A percentile compares a stretch with the other conserved stretches of the same genome.
phyloP scores from a whole-genome alignment of 768 basidiomycete species.

The Chalciporus sphaerocephalus region DNA sequence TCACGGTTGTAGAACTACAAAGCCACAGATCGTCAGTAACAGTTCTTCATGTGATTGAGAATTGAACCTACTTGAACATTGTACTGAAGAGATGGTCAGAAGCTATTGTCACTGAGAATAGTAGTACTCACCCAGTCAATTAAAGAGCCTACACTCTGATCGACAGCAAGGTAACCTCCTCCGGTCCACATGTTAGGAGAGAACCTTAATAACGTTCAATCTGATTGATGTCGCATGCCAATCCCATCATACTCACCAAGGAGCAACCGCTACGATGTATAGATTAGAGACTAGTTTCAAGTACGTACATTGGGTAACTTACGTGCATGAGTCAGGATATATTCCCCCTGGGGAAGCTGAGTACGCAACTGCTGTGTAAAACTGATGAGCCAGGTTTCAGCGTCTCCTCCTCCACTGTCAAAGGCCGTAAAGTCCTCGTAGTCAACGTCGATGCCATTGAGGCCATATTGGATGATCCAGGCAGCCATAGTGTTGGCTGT shows the following conservation, averaged over 20 bases:
- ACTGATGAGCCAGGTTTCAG: slow-evolving; percentile 33
- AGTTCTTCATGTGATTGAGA: not conserved
- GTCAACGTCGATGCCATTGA: slow-evolving; percentile 54
- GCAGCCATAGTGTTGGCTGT: slow-evolving; percentile 42
- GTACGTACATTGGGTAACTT: slow-evolving; percentile 1
- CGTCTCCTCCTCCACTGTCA: slow-evolving; percentile 32
- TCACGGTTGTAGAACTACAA: slow-evolving; percentile 30
- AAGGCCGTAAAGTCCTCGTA: slow-evolving; percentile 42
- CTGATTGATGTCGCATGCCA: not conserved
- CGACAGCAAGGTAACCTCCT: slow-evolving; percentile 40
- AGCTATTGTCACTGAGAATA: not conserved
- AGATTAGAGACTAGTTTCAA: slow-evolving; percentile 1
- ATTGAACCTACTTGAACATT: slow-evolving; percentile 37
- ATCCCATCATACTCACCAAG: slow-evolving; percentile 11
- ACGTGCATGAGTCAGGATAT: slow-evolving; percentile 35
- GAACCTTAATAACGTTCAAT: slow-evolving; percentile 13
- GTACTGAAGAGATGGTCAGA: slow-evolving; percentile 12
- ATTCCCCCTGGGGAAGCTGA: slow-evolving; percentile 31
- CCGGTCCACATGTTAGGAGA: slow-evolving; percentile 18
- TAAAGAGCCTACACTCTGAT: slow-evolving; percentile 35
- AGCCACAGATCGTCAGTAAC: slow-evolving; percentile 2
- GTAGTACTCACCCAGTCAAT: slow-evolving; percentile 41
- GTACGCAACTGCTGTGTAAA: slow-evolving; percentile 31
- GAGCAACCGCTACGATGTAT: slow-evolving; percentile 11
- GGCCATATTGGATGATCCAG: slow-evolving; percentile 43